Conservation (phyloP, 176 grass and related monocot species). For the Rhynchospora tenuis region DNA sequence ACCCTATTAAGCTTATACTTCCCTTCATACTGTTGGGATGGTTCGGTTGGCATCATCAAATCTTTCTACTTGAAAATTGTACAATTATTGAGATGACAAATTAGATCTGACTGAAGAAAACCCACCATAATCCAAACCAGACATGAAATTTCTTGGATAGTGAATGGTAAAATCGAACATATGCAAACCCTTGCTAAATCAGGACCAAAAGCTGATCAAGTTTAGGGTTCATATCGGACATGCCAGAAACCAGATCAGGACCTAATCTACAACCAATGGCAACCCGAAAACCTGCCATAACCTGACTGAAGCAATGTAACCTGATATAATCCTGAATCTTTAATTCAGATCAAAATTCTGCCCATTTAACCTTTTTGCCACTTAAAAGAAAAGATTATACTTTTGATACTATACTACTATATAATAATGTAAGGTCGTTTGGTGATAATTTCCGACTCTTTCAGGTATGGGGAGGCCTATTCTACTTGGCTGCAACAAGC, state of each 20-base stretch:
- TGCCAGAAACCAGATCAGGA: neutral
- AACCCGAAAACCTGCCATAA: neutral
- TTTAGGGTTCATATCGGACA: too few relatives aligned
- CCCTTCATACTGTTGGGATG: neutral
- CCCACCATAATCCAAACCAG: neutral
- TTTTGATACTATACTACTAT: neutral
- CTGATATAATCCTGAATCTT: conserved; percentile 6
- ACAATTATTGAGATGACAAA: neutral
- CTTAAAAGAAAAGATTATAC: neutral
- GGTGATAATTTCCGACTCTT: neutral
- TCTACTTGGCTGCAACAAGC: conserved; percentile 29
- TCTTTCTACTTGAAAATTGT: neutral
- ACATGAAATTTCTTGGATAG: neutral
- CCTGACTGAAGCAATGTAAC: conserved; percentile 16
- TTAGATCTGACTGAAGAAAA: neutral
- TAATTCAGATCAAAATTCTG: neutral
- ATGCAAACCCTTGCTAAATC: neutral
- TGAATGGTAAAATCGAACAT: neutral
- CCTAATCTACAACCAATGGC: neutral
- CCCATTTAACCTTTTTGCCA: neutral
- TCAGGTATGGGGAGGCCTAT: conserved; percentile 19
- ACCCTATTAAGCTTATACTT: neutral
- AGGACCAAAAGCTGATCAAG: neutral
- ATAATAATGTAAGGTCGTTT: neutral
- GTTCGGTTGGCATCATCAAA: neutral